Conservation (phyloP, 441 rosid species). For the Gossypium gossypioides region DNA sequence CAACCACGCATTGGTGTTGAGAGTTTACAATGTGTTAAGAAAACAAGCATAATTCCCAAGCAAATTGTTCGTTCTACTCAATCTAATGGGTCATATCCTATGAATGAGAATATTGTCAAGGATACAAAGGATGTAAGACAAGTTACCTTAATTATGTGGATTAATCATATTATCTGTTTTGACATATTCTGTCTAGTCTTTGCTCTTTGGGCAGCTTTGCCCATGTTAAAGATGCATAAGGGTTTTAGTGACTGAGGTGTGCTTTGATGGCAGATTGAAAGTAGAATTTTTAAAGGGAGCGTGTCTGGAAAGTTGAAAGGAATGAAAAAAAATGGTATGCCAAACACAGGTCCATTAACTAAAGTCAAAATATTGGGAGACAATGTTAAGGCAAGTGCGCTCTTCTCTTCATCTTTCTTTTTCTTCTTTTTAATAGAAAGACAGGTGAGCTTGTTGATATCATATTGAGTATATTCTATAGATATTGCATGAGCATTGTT, state of each 20-base stretch:
- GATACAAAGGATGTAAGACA: conserved; percentile 54
- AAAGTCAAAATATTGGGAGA: conserved; percentile 83
- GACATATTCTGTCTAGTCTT: neutral
- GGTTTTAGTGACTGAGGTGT: conserved; percentile 11
- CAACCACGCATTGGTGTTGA: conserved; percentile 40
- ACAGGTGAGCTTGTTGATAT: neutral
- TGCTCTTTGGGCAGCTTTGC: neutral
- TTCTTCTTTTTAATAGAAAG: neutral
- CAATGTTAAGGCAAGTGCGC: conserved; percentile 55
- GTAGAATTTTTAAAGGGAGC: conserved; percentile 33
- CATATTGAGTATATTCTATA: neutral
- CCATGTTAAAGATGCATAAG: neutral
- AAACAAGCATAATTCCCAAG: conserved; percentile 36
- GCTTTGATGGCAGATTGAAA: conserved; percentile 53
- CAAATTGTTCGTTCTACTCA: conserved; percentile 28
- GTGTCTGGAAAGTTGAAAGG: conserved; percentile 46
- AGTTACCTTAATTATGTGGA: neutral
- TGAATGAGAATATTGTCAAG: conserved; percentile 34
- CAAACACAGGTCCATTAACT: conserved; percentile 27
- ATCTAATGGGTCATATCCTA: conserved; percentile 31
- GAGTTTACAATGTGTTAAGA: conserved; percentile 43
- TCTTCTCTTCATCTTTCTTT: neutral
- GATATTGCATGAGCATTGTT: neutral
- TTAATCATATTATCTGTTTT: neutral
- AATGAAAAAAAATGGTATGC: conserved; percentile 35